Evolutionary conservation across 2,329 filamentous ascomycete species (phyloP).

Genomic region (Aureobasidium sp.): DNA sequence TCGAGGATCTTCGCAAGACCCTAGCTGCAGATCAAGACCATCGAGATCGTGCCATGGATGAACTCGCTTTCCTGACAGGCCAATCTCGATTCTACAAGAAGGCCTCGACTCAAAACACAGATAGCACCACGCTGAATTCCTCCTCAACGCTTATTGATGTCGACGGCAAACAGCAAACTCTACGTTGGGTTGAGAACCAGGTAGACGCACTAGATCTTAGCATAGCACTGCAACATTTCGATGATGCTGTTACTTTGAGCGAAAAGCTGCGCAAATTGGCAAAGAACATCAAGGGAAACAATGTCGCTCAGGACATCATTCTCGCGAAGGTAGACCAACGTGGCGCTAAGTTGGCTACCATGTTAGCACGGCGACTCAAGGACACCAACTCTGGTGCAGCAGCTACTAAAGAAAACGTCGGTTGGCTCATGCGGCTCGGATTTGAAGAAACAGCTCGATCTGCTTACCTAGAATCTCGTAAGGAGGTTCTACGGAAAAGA

Average conservation of each 20-base stretch:
- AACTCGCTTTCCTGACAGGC: conserved; percentile 25
- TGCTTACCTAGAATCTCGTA: conserved; percentile 74
- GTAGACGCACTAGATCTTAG: conserved; percentile 95
- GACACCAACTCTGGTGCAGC: conserved; percentile 69
- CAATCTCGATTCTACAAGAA: conserved; percentile 57
- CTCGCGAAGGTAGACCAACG: conserved; percentile 84
- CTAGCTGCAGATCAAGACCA: conserved; percentile 81
- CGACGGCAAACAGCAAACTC: conserved; percentile 91
- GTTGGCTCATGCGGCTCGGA: conserved; percentile 77
- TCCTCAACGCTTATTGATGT: conserved; percentile 75
- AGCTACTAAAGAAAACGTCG: conserved; percentile 73
- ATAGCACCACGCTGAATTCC: conserved; percentile 20
- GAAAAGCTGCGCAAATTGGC: conserved; percentile 79
- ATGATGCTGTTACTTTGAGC: conserved; percentile 72
- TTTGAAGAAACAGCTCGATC: conserved; percentile 86
- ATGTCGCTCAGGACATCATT: conserved; percentile 85
- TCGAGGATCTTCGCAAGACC: conserved; percentile 83
- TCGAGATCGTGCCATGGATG: conserved; percentile 56
- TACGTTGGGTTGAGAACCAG: conserved; percentile 91
- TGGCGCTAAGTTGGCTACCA: conserved; percentile 65
- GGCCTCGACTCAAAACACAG: conserved; percentile 47
- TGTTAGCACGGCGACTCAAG: conserved; percentile 70
- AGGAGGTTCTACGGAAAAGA: conserved; percentile 69
- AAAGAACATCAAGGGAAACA: conserved; percentile 74
- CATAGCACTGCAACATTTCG: conserved; percentile 83